Conservation (phyloP, 2,329 filamentous ascomycete species). For the Penicillium glabrum region DNA sequence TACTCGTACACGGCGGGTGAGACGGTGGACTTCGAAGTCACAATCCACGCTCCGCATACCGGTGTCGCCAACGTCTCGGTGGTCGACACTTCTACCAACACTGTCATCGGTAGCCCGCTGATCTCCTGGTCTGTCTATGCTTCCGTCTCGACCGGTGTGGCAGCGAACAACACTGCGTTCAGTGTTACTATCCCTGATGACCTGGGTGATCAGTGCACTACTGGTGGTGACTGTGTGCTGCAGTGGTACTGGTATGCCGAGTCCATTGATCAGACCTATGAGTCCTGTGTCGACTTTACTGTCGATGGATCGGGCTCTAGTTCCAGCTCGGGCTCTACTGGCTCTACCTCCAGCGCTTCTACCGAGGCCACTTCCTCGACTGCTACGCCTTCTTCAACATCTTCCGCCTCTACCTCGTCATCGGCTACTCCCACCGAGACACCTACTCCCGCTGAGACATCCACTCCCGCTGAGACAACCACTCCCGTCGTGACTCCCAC, state of each 20-base stretch:
- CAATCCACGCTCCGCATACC: constrained; percentile 49
- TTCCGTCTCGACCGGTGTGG: constrained; percentile 28
- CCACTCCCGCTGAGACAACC: background rate
- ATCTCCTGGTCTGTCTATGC: constrained; percentile 33
- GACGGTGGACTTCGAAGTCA: constrained; percentile 43
- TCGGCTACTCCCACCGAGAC: background rate
- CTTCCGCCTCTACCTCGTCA: background rate
- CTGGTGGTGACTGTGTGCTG: constrained; percentile 33
- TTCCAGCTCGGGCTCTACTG: constrained; percentile 8
- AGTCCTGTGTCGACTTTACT: constrained; percentile 37
- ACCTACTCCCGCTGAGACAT: background rate
- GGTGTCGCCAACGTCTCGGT: constrained; percentile 52
- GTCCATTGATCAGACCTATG: constrained; percentile 37
- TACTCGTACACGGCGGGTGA: constrained; percentile 53
- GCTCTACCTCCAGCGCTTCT: background rate
- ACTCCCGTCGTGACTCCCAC: background rate
- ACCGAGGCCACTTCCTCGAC: background rate
- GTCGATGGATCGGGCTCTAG: constrained; percentile 21
- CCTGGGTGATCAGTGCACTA: constrained; percentile 26
- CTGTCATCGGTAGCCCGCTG: constrained; percentile 38
- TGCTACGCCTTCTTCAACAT: background rate
- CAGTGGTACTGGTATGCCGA: constrained; percentile 38
- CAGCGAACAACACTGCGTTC: constrained; percentile 29
- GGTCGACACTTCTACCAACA: constrained; percentile 47
- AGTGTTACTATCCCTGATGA: constrained; percentile 32